These are phyloP conservation scores for Erythrophleum fordii DNA, from an alignment of 306 rosid genomes.

Conservation along the genomic window DNA sequence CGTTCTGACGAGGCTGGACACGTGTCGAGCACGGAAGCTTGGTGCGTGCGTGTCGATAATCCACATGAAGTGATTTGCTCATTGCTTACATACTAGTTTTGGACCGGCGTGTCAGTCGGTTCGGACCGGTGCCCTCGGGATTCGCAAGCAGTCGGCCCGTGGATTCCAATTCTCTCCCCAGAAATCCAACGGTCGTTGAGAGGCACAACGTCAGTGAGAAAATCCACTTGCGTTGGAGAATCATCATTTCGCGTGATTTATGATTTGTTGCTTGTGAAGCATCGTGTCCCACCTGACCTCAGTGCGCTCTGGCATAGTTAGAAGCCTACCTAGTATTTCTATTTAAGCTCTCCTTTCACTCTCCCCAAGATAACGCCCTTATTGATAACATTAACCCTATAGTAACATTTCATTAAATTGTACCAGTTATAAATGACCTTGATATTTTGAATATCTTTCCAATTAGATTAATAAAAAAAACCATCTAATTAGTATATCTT, in stretches of 20 bases:
- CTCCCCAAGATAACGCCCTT: not conserved
- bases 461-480: too few species aligned
- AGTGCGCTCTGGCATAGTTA: not conserved
- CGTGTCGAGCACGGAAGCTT: constrained; percentile 50
- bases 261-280: constrained; percentile 30
- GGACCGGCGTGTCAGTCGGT: constrained; percentile 59
- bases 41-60: constrained; percentile 57
- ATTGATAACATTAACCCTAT: too few species aligned
- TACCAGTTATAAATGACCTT: too few species aligned
- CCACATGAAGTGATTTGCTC: constrained; percentile 67
- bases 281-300: not conserved
- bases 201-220: constrained; percentile 32
- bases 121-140: constrained; percentile 42
- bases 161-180: not conserved
- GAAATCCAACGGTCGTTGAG: constrained; percentile 32
- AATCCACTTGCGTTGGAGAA: constrained; percentile 32
- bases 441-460: too few species aligned
- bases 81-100: constrained; percentile 79
- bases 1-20: constrained; percentile 48
- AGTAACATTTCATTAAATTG: too few species aligned
- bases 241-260: constrained; percentile 41
- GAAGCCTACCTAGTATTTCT: not conserved
- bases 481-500: too few species aligned
- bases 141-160: constrained; percentile 56
- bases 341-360: not conserved